Base-by-base conservation (phyloP, 306 rosid species). In the Inga oerstediana region DNA sequence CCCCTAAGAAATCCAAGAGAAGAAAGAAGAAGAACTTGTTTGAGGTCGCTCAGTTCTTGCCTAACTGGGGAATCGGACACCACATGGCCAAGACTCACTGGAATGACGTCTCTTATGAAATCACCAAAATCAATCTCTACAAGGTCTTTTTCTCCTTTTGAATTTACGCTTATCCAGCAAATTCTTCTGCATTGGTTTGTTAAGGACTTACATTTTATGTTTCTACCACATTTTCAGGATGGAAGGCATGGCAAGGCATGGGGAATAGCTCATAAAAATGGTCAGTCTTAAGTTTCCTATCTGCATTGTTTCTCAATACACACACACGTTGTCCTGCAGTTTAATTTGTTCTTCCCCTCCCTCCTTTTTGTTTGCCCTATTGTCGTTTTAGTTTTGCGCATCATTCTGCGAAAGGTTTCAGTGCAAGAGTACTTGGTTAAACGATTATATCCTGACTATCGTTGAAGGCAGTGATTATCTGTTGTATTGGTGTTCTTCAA, bases 211-310 rank as follows among this genome's bases (percentile, higher is more conserved):
- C 76, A 81, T 74, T 86, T 77, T 59, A 35, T 78, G 5, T 72
- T n/a, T 15, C 5, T 46, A 22, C 46, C 10, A 46, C 44, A 22
- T 79, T 84, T 80, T 24, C 88, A 97, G 99, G 97, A 88, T 85
- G 98, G 97, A 69, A 91, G 69, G 62, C 98, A 97, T 86, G 98
- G 99, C 56, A 97, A 97, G 86, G 98, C 99, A 15, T 97, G 99
- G 99, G 99, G 99, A 30, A 22, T 97, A 51, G 97, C 88, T 89
- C 81, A 94, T 79, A 97, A 92, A 87, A 88, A 90, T 59, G 99
- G 99, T 94, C 74, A 73, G 88, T 76, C 64, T 30, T 51, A 10
- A 15, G 41, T 51, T 72, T 10, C 68, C 19, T 10, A 62, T 62
- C 65, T 44, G 77, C 34, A 61, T 16, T 72, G 5, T 52, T 4